phyloP scores from a whole-genome alignment of 164 flowering plant genomes.

The Kingdonia uniflora region DNA sequence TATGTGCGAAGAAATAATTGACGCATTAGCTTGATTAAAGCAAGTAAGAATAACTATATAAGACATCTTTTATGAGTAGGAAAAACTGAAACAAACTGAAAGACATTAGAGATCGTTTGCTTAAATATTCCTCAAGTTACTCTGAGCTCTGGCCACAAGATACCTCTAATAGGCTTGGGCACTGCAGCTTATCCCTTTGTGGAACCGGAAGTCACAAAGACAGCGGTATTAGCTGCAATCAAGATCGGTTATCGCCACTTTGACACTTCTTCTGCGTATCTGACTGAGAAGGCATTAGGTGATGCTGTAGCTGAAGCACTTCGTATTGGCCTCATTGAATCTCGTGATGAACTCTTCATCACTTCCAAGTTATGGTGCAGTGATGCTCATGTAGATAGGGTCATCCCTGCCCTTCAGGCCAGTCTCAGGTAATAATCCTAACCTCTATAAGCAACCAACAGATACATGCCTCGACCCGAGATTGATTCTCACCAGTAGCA shows the following conservation, averaged over 20 bases:
- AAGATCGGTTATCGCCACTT: slow-evolving; percentile 24
- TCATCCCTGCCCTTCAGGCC: slow-evolving; percentile 21
- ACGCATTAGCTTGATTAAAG: too few species aligned
- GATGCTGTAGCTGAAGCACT: slow-evolving; percentile 22
- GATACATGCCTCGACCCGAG: too few species aligned
- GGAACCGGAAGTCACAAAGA: not conserved
- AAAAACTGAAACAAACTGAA: too few species aligned
- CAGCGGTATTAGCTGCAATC: slow-evolving; percentile 13
- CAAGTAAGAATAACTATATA: too few species aligned
- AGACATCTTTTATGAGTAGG: too few species aligned
- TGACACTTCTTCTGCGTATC: slow-evolving; percentile 15
- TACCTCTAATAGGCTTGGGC: slow-evolving; percentile 19
- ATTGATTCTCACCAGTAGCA: too few species aligned
- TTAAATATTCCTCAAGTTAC: not conserved
- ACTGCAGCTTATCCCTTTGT: slow-evolving; percentile 11
- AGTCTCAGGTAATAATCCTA: slow-evolving; percentile 15
- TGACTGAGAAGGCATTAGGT: slow-evolving; percentile 20
- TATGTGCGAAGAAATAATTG: too few species aligned
- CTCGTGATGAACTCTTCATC: slow-evolving; percentile 24
- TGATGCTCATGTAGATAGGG: slow-evolving; percentile 16
- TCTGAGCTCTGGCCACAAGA: slow-evolving; percentile 1
- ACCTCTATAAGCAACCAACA: too few species aligned
- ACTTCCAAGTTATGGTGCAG: slow-evolving; percentile 21
- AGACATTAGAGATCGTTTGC: too few species aligned
- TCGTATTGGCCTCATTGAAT: slow-evolving; percentile 16